Base-by-base conservation (phyloP, 768 basidiomycete genomes). In the Psilocybe subaeruginosa region DNA sequence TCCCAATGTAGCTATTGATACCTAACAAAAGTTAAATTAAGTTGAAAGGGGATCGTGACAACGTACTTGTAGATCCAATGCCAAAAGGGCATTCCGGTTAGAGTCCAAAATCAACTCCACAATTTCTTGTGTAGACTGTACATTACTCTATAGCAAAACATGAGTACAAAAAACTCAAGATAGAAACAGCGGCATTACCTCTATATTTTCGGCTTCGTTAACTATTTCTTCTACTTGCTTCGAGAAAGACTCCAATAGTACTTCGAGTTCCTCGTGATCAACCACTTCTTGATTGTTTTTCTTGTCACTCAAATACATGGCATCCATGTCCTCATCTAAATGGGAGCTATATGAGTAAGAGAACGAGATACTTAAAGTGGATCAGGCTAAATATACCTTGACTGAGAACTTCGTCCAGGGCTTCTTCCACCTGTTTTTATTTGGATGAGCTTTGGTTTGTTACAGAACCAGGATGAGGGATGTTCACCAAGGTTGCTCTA, bases 211-310 rank as follows among this genome's bases (percentile, higher is more conserved):
- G 3, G 93, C 90, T 75, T 98, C 95, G 64, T 91, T 95, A 3
- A 95, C 94, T 54, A 97, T 92, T 78, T 97, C 95, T 73, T 97
- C 96, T 0, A 97, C 95, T 73, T 98, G 97, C 73, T 98, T 98
- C 30, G 90, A 85, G 74, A 97, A 97, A 8, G 91, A 92, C 71
- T 99, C 97, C n/a, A 99, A 78, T 17, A 99, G 78, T 9, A 96
- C 82, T 70, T 99, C 97, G 0, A 98, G 79, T 64, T 98, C 97
- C 63, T 96, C 93, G 71, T 98, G 97, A 68, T 97, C 95, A 61
- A 87, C 80, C 51, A 91, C 83, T n/a, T 78, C 74, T 3, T 77
- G 66, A 27, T 83, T 83, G 27, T 84, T 86, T 67, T 86, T 87
- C 76, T 92, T 91, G 70, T 95, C 93, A 1, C 88, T 93, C 56